Base-by-base conservation (phyloP, 495 filamentous ascomycete species). In the Tuber melanosporum region DNA sequence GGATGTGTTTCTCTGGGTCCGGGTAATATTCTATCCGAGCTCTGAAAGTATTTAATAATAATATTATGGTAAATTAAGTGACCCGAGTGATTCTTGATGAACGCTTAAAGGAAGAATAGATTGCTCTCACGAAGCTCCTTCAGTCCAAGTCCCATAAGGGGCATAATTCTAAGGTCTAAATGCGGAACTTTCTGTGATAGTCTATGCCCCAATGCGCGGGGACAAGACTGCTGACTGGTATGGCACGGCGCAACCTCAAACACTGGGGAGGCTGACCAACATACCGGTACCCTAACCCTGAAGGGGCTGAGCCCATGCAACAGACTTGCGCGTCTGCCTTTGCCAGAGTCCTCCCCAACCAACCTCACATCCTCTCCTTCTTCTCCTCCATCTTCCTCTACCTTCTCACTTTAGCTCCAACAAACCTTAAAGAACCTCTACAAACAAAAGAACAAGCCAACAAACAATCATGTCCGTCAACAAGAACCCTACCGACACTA, bases 401-500 rank as follows among this genome's bases (percentile, higher is more conserved):
- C 7, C 14, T 32, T 26, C 57, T 52, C 32, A 36, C 57, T 36
- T 66, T 8, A 66, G 14, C 57, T 36, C 57, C 26, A 66, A 66
- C 57, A 62, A 62, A 32, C 57, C 32, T 32, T 7, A 1, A 32
- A 36, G 26, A 66, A 66, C 26, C 57, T 66, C 14, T 66, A 36
- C 57, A 36, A 36, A 19, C 57, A 36, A 36, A 66, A 12, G 22
- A 66, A 66, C 26, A 66, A 66, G 17, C 12, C 57, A 36, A 17
- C 14, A 66, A 66, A 66, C 26, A 17, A 77, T 42, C 26, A 77
- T 76, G 74, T 76, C 74, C 45, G 49, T 36, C 26, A 49, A 73
- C 76, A 66, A 32, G 8, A 43, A 41, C 20, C 19, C 73, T 39
- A 75, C 76, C 32, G 80, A 82, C 72, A 71, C 81, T 14, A 83